Evolutionary conservation across 805 yeast species (phyloP).

Genomic region (Pichia nakasei): DNA sequence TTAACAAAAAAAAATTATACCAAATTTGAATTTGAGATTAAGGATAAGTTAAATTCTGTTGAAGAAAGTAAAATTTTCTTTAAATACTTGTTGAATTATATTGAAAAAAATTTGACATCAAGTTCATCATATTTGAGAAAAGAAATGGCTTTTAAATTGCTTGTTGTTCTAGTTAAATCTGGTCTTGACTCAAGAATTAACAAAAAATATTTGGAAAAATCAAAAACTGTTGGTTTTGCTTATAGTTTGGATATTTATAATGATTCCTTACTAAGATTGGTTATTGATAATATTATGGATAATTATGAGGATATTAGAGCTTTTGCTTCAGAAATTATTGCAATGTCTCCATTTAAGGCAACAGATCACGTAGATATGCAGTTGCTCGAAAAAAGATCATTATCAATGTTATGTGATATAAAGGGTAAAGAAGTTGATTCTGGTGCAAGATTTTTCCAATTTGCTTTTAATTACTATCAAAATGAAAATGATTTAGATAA

Average conservation of each 20-base stretch:
- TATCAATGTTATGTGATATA: slow-evolving; percentile 29
- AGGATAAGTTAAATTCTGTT: slow-evolving; percentile 22
- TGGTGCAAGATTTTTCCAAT: slow-evolving; percentile 61
- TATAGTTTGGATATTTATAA: slow-evolving; percentile 37
- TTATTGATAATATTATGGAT: slow-evolving; percentile 56
- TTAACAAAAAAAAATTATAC: slow-evolving; percentile 24
- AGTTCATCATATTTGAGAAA: slow-evolving; percentile 49
- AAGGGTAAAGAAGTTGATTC: slow-evolving; percentile 66
- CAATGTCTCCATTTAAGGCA: slow-evolving; percentile 33
- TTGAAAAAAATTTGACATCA: slow-evolving; percentile 31
- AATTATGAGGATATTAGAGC: slow-evolving; percentile 73
- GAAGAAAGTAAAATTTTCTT: slow-evolving; percentile 29
- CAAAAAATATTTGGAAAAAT: slow-evolving; percentile 29
- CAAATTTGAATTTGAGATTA: slow-evolving; percentile 33
- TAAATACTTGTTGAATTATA: slow-evolving; percentile 21
- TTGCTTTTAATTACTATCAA: slow-evolving; percentile 33
- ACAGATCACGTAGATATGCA: slow-evolving; percentile 15
- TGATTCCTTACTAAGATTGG: slow-evolving; percentile 32
- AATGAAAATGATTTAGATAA: slow-evolving; percentile 10
- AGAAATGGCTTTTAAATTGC: slow-evolving; percentile 40
- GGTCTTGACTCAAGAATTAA: slow-evolving; percentile 47
- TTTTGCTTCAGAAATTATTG: slow-evolving; percentile 36
- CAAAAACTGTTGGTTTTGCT: slow-evolving; percentile 39
- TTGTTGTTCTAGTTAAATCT: slow-evolving; percentile 38
- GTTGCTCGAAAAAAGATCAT: slow-evolving; percentile 16